Percentiles rank a stretch among this genome's conserved stretches.
Evolutionary conservation across 2,329 filamentous ascomycete species (phyloP).

Genomic region (Waltergamsia citrina): DNA sequence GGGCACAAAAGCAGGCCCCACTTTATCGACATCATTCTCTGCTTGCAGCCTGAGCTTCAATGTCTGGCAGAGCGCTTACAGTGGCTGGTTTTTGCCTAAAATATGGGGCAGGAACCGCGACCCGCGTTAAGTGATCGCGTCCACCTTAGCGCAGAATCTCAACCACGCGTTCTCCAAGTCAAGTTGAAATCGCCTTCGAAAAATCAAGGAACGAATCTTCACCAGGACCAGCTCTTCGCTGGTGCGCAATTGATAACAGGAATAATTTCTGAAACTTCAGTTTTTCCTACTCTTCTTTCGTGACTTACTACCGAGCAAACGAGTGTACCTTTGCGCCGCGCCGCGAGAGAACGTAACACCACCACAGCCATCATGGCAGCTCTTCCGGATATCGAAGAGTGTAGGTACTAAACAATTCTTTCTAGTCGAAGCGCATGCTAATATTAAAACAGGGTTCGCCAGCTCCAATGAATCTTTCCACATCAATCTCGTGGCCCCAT

Average conservation of each 20-base stretch:
- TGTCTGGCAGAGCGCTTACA: too few species aligned
- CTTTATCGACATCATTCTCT: conserved; percentile 1
- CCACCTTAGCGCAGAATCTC: not conserved
- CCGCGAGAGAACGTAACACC: not conserved
- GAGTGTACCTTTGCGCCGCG: too few species aligned
- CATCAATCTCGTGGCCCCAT: conserved; percentile 48
- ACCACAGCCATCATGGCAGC: conserved; percentile 14
- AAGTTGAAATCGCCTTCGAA: not conserved
- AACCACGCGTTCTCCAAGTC: not conserved
- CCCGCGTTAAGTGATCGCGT: conserved; percentile 3
- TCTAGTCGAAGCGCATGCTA: not conserved
- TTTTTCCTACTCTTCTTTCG: not conserved
- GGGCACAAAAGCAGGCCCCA: not conserved
- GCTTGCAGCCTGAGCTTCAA: too few species aligned
- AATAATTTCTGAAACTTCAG: too few species aligned
- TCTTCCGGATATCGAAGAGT: conserved; percentile 20
- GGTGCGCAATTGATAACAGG: too few species aligned
- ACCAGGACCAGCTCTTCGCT: too few species aligned
- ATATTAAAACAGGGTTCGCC: conserved; percentile 38
- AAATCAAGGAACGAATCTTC: not conserved
- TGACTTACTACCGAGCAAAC: too few species aligned
- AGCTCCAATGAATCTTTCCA: conserved; percentile 53
- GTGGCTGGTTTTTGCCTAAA: not conserved
- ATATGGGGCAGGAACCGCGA: not conserved
- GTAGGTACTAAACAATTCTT: conserved; percentile 14